Percentiles rank a stretch among this genome's conserved stretches.
phyloP scores from a whole-genome alignment of 495 filamentous ascomycete species.

The Aspergillus kassunensis region DNA sequence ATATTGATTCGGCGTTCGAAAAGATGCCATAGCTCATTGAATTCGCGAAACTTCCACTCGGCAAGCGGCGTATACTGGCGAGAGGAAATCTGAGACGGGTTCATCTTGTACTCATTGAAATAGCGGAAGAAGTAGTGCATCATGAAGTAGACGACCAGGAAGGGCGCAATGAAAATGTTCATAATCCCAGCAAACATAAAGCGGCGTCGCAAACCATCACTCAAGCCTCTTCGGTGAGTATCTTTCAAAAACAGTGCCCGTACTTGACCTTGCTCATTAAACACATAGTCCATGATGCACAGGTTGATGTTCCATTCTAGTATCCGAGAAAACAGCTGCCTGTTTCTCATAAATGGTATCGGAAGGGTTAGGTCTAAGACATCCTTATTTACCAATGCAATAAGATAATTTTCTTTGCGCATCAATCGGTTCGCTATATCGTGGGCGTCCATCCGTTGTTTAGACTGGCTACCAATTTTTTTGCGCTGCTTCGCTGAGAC shows the following conservation, averaged over 20 bases:
- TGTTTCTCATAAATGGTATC: constrained; percentile 73
- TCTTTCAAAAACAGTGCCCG: constrained; percentile 78
- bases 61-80: constrained; percentile 89
- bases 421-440: constrained; percentile 97
- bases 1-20: constrained; percentile 87
- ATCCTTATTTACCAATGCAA: constrained; percentile 95
- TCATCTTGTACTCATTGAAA: constrained; percentile 92
- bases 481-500: constrained; percentile 57
- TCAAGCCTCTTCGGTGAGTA: constrained; percentile 71
- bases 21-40: constrained; percentile 92
- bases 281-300: constrained; percentile 89
- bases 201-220: constrained; percentile 66
- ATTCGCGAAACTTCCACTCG: constrained; percentile 97
- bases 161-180: constrained; percentile 80
- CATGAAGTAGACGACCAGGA: constrained; percentile 75
- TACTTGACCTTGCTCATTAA: constrained; percentile 81
- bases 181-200: constrained; percentile 80
- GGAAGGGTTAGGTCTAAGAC: constrained; percentile 82
- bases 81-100: constrained; percentile 75
- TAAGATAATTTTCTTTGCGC: constrained; percentile 94
- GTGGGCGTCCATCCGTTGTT: constrained; percentile 92
- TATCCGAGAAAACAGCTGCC: constrained; percentile 75
- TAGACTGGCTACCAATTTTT: constrained; percentile 79
- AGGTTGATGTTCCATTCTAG: constrained; percentile 86
- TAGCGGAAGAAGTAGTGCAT: constrained; percentile 88